Evolutionary conservation across 2,329 filamentous ascomycete species (phyloP).

Genomic region (Triangularia verruculosa): DNA sequence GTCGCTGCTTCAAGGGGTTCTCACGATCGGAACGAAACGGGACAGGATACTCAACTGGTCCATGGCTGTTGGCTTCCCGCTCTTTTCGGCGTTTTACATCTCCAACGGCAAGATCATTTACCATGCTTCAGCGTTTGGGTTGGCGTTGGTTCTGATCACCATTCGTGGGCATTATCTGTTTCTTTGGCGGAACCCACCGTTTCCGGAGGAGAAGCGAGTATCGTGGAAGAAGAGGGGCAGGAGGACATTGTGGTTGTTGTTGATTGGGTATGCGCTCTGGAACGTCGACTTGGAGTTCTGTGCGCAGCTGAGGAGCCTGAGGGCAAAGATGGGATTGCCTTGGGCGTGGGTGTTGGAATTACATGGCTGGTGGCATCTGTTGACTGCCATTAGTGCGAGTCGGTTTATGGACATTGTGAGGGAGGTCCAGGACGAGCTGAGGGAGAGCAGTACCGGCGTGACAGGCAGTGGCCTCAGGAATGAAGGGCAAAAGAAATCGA

Average conservation of each 20-base stretch:
- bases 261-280: slow-evolving; percentile 52
- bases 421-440: slow-evolving; percentile 25
- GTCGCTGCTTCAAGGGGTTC: slow-evolving; percentile 49
- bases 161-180: slow-evolving; percentile 21
- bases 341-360: slow-evolving; percentile 56
- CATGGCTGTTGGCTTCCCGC: slow-evolving; percentile 41
- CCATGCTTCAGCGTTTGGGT: slow-evolving; percentile 40
- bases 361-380: slow-evolving; percentile 63
- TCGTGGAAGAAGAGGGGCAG: slow-evolving; percentile 31
- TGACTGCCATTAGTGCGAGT: slow-evolving; percentile 54
- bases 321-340: slow-evolving; percentile 48
- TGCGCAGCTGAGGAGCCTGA: slow-evolving; percentile 42
- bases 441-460: neutral
- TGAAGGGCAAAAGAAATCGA: neutral
- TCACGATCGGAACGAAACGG: slow-evolving; percentile 42
- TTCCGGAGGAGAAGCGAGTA: slow-evolving; percentile 29
- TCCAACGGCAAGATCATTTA: slow-evolving; percentile 42
- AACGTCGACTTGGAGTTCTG: slow-evolving; percentile 56
- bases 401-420: slow-evolving; percentile 38
- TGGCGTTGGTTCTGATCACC: slow-evolving; percentile 36
- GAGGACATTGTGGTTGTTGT: slow-evolving; percentile 35
- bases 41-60: slow-evolving; percentile 34
- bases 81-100: slow-evolving; percentile 43
- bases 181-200: slow-evolving; percentile 23
- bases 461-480: neutral